Percentiles rank a stretch among this genome's conserved stretches.
Evolutionary conservation across 2,329 filamentous ascomycete genomes (phyloP).

Genomic region (Exserohilum rostratum): DNA sequence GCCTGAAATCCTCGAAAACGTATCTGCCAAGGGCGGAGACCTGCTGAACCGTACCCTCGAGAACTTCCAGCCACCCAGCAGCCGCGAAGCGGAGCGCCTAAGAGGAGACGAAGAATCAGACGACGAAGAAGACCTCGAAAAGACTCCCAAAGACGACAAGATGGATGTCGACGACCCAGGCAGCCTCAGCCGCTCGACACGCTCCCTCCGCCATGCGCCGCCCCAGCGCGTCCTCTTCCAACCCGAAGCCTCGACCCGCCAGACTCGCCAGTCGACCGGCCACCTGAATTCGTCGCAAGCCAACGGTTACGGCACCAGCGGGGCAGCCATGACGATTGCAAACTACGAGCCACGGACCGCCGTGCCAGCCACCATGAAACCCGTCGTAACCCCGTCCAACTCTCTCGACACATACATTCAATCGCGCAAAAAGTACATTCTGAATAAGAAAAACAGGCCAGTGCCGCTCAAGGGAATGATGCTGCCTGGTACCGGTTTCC

Average conservation of each 20-base stretch:
- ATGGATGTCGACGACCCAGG: conserved; percentile 58
- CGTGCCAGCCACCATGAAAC: conserved; percentile 70
- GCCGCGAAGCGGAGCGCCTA: conserved; percentile 54
- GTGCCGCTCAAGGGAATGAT: conserved; percentile 58
- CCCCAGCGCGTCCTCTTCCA: conserved; percentile 85
- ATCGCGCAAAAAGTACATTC: conserved; percentile 59
- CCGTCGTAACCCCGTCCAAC: conserved; percentile 76
- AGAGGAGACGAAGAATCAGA: conserved; percentile 62
- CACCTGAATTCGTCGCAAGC: conserved; percentile 52
- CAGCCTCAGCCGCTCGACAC: conserved; percentile 48
- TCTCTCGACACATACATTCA: conserved; percentile 71
- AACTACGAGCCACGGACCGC: conserved; percentile 71
- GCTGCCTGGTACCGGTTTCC: conserved; percentile 69
- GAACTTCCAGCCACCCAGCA: conserved; percentile 66
- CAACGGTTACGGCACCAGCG: conserved; percentile 47
- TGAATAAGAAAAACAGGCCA: conserved; percentile 50
- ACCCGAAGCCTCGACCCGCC: conserved; percentile 73
- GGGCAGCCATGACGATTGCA: conserved; percentile 64
- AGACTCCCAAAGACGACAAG: conserved; percentile 59
- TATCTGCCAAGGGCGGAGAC: conserved; percentile 78
- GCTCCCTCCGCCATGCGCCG: conserved; percentile 76
- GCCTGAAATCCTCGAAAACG: conserved; percentile 83
- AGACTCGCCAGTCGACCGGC: conserved; percentile 61
- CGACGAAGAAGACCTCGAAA: conserved; percentile 47
- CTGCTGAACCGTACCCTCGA: conserved; percentile 80